Conservation (phyloP, 495 filamentous ascomycete species). For the Penicillium steckii region DNA sequence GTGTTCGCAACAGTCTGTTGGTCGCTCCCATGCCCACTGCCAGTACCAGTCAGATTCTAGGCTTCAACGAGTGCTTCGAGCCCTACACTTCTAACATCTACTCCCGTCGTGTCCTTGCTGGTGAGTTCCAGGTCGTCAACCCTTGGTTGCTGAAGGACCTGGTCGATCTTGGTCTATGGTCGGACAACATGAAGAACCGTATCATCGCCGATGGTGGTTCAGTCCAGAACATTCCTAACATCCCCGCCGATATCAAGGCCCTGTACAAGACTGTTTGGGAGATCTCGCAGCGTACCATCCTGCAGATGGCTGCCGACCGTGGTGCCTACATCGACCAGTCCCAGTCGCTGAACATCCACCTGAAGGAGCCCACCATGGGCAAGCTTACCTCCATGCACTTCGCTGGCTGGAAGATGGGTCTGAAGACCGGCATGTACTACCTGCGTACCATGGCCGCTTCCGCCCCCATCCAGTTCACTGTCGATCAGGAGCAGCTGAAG, state of each 20-base stretch:
- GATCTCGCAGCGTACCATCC: conserved; percentile 91
- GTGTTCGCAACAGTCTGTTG: conserved; percentile 90
- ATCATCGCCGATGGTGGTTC: conserved; percentile 97
- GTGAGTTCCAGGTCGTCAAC: conserved; percentile 99
- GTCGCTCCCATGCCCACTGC: conserved; percentile 98
- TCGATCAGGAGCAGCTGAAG: conserved; percentile 94
- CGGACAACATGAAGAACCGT: conserved; percentile 99
- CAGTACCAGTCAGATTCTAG: conserved; percentile 92
- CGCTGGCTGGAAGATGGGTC: conserved; percentile 95
- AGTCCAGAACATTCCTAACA: conserved; percentile 94
- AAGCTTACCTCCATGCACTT: conserved; percentile 99
- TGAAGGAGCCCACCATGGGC: conserved; percentile 98
- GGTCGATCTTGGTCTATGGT: conserved; percentile 97
- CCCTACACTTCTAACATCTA: conserved; percentile 99
- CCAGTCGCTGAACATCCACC: conserved; percentile 97
- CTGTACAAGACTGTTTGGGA: conserved; percentile 99
- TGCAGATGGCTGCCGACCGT: conserved; percentile 97
- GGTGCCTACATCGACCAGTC: conserved; percentile 98
- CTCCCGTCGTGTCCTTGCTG: conserved; percentile 94
- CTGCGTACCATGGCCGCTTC: conserved; percentile 96
- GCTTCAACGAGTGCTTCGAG: conserved; percentile 99
- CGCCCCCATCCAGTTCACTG: conserved; percentile 97
- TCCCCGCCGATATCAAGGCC: conserved; percentile 91
- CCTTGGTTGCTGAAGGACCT: conserved; percentile 98
- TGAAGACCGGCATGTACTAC: conserved; percentile 99